Evolutionary conservation across 768 basidiomycete genomes (phyloP), one percentile per base, ranked within the genome.

Genomic region (Suillus hirtellus): DNA sequence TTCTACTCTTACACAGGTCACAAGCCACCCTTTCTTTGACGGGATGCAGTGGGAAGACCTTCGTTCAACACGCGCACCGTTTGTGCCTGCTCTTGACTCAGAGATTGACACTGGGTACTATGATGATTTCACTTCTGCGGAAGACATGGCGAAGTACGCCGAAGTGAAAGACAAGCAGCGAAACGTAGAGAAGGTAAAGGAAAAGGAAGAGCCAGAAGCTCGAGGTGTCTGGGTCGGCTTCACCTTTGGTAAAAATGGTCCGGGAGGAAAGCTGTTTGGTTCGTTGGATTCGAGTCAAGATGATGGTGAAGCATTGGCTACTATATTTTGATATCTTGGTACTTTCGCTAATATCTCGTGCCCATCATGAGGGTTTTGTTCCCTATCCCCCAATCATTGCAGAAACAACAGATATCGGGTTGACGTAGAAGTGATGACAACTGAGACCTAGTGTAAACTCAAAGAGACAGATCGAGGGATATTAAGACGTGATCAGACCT

Each of bases 81-180:
- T 97, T 75, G 92, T 99, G 7, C 97, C 97, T 34, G 89, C 93
- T 11, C 84, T 99, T 40, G 96, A 98, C 71, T 92, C 90, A 10
- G 97, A 99, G 71, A 83, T 93, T 63, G 97, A 99, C 71, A 95
- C 95, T 1, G 95, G 95, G 19, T 96, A 96, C 76, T 96, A 95
- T 77, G 93, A 95, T 69, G 93, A 95, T 73, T 95, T 95, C 74
- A 89, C 89, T 2, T 89, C 85, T 4, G 79, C 84, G 4, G 93
- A 96, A 63, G 96, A 99, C 72, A 98, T 98, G 96, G 95, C 93
- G 58, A 99, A 99, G 79, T 99, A 99, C 72, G 94, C 96, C 12
- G 96, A 99, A 75, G 97, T 99, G 8, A 87, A 92, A 76, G 97
- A 97, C 81, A 99, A 99, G 78, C 95, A 98, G 78, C 81, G 79